Percentiles rank a stretch among this genome's conserved stretches.
Evolutionary conservation across 192 early-diverging fungal species (phyloP).

Genomic region (Podila clonocystis): DNA sequence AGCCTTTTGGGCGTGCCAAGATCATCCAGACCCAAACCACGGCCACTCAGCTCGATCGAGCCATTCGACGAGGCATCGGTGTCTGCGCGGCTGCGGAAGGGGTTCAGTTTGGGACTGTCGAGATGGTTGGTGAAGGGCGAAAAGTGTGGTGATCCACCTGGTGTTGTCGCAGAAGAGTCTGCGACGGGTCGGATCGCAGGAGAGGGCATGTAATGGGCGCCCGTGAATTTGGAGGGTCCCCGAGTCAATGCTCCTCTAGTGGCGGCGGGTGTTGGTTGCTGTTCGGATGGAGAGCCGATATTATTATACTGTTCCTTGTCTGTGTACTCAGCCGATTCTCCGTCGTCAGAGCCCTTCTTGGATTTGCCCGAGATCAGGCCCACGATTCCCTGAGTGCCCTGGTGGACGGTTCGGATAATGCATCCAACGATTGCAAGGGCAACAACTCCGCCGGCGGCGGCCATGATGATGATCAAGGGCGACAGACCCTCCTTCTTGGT

Average conservation of each 20-base stretch:
- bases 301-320: background rate
- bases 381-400: slow-evolving; percentile 15
- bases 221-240: slow-evolving; percentile 38
- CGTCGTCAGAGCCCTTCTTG: background rate
- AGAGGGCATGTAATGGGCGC: slow-evolving; percentile 32
- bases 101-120: slow-evolving; percentile 29
- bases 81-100: slow-evolving; percentile 15
- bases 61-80: background rate
- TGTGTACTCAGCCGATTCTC: background rate
- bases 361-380: slow-evolving; percentile 17
- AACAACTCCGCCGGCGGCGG: slow-evolving; percentile 12
- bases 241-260: background rate
- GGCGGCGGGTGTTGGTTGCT: background rate
- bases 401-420: slow-evolving; percentile 20
- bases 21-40: background rate
- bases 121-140: slow-evolving; percentile 30
- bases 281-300: background rate
- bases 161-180: slow-evolving; percentile 7
- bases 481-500: slow-evolving; percentile 28
- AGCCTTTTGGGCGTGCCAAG: background rate
- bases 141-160: slow-evolving; percentile 16
- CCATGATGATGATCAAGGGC: slow-evolving; percentile 37
- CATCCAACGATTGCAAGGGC: slow-evolving; percentile 36
- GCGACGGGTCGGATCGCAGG: slow-evolving; percentile 3
- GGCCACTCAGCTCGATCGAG: slow-evolving; percentile 19